Evolutionary conservation across 2,329 filamentous ascomycete species (phyloP), one percentile per base, ranked within the genome.

Genomic region (Blumeria hordei): DNA sequence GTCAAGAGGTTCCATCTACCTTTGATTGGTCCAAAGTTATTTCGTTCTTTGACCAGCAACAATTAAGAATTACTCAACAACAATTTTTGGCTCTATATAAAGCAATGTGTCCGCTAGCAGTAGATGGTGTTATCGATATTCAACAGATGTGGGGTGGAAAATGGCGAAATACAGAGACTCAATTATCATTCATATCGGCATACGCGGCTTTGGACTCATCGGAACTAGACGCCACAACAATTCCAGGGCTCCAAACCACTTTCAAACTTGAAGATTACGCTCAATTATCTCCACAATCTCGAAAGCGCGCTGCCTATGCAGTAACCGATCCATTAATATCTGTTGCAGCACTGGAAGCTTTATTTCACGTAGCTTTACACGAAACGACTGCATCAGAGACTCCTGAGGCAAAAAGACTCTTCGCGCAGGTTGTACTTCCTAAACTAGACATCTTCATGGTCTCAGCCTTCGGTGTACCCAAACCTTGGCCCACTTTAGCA

Each of bases 181-280:
- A 96, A 60, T 71, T 98, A 37, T 93, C 88, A n/a, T 95, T 96
- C 65, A 78, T 96, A 55, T 83, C 83, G 59, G 88, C 88, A 16
- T 95, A 90, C 65, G 74, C 90, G 21, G 85, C 84, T 3, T 75
- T 88, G 56, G 77, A 76, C 11, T 75, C 82, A 0, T 77, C 85
- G 33, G 78, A 88, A 62, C 74, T 94, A 32, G 88, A 96, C 65
- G 83, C 86, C 3, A 83, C 81, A 11, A 84, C 83, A 37, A 92
- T 96, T 57, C 90, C 88, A 0, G 79, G 83, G 36, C 74, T 96
- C 37, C 78, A 85, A 55, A 76, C 80, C 28, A 86, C 87, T 2
- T 93, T 95, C 64, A 78, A 80, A 2, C 59, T 73, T 34, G 73
- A 78, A 53, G 76, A 81, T 44, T 84, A 83, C 62, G 71, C 74